Evolutionary conservation across 2,329 filamentous ascomycete species (phyloP).

Genomic region (Ophiocordyceps camponoti-floridani): DNA sequence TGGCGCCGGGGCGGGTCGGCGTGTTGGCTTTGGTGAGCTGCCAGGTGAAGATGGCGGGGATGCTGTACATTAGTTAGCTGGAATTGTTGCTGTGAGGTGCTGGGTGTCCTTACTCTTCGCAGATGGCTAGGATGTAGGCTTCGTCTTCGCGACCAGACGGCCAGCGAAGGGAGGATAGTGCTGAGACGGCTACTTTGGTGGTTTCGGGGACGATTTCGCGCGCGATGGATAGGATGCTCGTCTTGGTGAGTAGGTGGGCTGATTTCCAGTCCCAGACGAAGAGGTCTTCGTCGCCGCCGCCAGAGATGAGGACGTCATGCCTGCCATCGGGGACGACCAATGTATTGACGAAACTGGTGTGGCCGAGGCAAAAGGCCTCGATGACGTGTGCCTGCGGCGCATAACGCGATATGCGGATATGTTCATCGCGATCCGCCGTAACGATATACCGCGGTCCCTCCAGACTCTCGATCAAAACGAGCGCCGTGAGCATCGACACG

Average conservation of each 20-base stretch:
- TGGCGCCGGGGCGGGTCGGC: constrained; percentile 25
- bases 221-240: constrained; percentile 29
- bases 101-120: constrained; percentile 32
- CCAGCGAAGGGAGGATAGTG: constrained; percentile 17
- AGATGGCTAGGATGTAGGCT: constrained; percentile 28
- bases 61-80: constrained; percentile 12
- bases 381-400: constrained; percentile 74
- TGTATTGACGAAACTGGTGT: constrained; percentile 67
- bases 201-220: constrained; percentile 16
- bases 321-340: constrained; percentile 44
- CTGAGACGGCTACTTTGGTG: constrained; percentile 28
- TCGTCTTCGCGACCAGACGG: constrained; percentile 10
- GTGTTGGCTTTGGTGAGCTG: constrained; percentile 26
- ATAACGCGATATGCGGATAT: constrained; percentile 75
- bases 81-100: not conserved
- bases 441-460: constrained; percentile 29
- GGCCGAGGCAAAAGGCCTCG: constrained; percentile 76
- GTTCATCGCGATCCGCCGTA: constrained; percentile 41
- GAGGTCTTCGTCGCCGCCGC: constrained; percentile 66
- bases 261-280: constrained; percentile 68
- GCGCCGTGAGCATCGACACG: constrained; percentile 80
- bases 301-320: constrained; percentile 56
- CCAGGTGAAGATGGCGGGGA: constrained; percentile 50
- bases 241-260: constrained; percentile 32
- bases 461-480: constrained; percentile 31